A percentile compares a stretch with the other conserved stretches of the same genome.
Evolutionary conservation across 768 basidiomycete genomes (phyloP).

Genomic region (Suillus weaverae): DNA sequence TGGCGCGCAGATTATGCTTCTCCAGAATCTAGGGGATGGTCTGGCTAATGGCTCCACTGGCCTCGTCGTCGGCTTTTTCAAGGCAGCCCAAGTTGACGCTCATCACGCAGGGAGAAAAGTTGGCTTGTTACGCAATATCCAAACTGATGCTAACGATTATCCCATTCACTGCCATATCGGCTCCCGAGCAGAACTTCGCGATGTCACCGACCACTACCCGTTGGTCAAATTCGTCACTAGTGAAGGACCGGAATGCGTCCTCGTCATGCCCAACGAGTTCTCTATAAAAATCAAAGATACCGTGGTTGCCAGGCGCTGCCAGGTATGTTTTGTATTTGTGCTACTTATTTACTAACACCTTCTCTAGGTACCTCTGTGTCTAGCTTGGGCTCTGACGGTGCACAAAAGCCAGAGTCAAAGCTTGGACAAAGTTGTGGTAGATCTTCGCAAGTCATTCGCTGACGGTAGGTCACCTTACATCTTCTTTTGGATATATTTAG

Average conservation of each 20-base stretch:
- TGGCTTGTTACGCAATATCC: too few species aligned
- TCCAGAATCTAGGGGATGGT: slow-evolving; percentile 61
- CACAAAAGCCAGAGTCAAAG: slow-evolving; percentile 82
- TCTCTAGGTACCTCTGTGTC: slow-evolving; percentile 72
- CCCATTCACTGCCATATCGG: too few species aligned
- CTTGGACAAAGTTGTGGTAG: slow-evolving; percentile 61
- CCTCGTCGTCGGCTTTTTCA: slow-evolving; percentile 53
- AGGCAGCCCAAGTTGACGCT: too few species aligned
- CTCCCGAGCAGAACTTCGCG: too few species aligned
- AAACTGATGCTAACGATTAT: too few species aligned
- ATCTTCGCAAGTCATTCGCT: slow-evolving; percentile 64
- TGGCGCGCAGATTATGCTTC: slow-evolving; percentile 68
- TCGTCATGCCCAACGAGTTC: too few species aligned
- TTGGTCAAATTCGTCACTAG: slow-evolving; percentile 47
- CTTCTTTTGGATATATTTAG: too few species aligned
- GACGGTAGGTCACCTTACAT: slow-evolving; percentile 36
- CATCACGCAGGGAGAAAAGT: too few species aligned
- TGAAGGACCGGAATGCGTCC: slow-evolving; percentile 42
- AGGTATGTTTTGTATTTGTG: too few species aligned
- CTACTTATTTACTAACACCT: too few species aligned
- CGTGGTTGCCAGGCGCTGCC: slow-evolving; percentile 47
- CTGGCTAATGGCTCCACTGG: slow-evolving; percentile 76
- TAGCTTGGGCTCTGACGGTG: slow-evolving; percentile 77
- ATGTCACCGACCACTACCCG: slow-evolving; percentile 24
- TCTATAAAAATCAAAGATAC: slow-evolving; percentile 56